Evolutionary conservation across 306 rosid genomes (phyloP).

Genomic region (Casuarina cunninghamiana): DNA sequence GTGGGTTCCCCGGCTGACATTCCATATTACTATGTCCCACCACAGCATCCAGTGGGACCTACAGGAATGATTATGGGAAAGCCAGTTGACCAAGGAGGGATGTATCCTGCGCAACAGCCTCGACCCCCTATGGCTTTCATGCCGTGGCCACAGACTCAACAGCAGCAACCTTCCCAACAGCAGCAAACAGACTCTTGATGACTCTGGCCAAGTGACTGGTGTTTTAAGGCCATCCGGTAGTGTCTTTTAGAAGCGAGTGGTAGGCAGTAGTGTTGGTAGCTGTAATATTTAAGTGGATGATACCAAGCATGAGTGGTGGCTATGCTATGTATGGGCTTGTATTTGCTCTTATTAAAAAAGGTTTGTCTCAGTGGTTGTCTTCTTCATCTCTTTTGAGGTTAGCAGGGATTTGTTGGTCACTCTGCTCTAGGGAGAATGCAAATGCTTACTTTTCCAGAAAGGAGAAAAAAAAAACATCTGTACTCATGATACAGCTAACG

Average conservation of each 20-base stretch:
- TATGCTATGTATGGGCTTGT: constrained; percentile 29
- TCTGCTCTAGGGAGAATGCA: background rate
- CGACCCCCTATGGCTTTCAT: constrained; percentile 65
- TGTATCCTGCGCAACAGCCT: constrained; percentile 59
- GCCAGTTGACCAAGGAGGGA: constrained; percentile 57
- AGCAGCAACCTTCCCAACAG: constrained; percentile 47
- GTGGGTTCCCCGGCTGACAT: constrained; percentile 63
- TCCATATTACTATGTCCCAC: constrained; percentile 66
- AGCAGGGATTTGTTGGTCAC: background rate
- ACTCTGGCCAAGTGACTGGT: constrained; percentile 7
- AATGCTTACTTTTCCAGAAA: background rate
- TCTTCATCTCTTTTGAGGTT: background rate
- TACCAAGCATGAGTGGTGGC: constrained; percentile 16
- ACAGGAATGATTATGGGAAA: constrained; percentile 87
- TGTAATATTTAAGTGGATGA: constrained; percentile 17
- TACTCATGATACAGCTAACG: background rate
- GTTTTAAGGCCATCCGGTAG: constrained; percentile 1
- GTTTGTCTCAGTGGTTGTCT: background rate
- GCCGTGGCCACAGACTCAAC: constrained; percentile 69
- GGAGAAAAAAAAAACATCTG: background rate
- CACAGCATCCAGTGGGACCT: constrained; percentile 58
- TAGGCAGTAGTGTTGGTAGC: constrained; percentile 24
- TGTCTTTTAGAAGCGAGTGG: constrained; percentile 15
- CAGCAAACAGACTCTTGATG: constrained; percentile 55
- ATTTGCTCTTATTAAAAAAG: background rate